A percentile compares a stretch with the other conserved stretches of the same genome.
phyloP scores from a whole-genome alignment of 148 eudicot genomes.

The Heliosperma pusillum region DNA sequence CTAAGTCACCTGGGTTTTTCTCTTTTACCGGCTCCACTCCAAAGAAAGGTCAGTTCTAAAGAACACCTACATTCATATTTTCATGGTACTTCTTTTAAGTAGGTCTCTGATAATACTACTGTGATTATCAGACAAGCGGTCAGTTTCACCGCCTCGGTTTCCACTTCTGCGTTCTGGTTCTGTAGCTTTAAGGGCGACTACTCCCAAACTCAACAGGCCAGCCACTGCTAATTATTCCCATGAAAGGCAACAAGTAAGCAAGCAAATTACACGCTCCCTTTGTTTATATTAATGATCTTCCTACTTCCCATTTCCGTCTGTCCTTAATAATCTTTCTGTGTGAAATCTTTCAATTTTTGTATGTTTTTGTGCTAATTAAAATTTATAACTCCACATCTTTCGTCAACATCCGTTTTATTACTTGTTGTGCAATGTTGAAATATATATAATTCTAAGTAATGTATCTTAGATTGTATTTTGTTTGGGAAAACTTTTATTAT shows the following conservation, averaged over 20 bases:
- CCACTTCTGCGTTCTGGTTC: constrained; percentile 79
- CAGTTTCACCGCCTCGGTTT: constrained; percentile 77
- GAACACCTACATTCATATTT: neutral
- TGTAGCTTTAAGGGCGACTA: constrained; percentile 54
- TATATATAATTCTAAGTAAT: too few species aligned
- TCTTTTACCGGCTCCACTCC: constrained; percentile 40
- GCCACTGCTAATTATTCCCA: constrained; percentile 46
- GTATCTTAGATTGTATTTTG: too few species aligned
- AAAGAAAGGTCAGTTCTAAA: constrained; percentile 50
- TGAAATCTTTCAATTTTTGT: too few species aligned
- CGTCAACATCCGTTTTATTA: too few species aligned
- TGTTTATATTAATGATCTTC: too few species aligned
- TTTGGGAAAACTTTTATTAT: too few species aligned
- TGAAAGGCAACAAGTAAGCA: constrained; percentile 57
- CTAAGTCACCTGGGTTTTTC: constrained; percentile 49
- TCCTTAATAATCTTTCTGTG: neutral
- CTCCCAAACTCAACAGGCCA: constrained; percentile 41
- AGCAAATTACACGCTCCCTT: neutral
- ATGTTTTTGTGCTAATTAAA: too few species aligned
- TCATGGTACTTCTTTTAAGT: neutral
- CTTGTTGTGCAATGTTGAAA: too few species aligned
- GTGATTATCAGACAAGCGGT: constrained; percentile 48
- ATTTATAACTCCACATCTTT: too few species aligned
- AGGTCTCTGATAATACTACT: neutral
- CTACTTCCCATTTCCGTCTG: neutral